Conservation (phyloP, 2,329 filamentous ascomycete genomes). For the Fusarium nelsonii region DNA sequence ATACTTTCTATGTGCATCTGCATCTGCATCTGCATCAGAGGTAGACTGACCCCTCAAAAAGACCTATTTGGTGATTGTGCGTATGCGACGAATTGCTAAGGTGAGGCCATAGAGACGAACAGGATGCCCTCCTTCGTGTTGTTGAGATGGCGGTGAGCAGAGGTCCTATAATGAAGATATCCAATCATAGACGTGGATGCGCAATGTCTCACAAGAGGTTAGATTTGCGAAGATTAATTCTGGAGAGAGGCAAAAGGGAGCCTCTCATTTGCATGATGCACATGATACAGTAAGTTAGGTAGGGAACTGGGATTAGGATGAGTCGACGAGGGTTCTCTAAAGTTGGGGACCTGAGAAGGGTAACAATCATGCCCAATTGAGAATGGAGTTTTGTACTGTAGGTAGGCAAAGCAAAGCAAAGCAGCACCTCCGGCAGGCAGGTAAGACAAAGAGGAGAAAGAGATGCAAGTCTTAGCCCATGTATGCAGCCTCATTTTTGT, state of each 20-base stretch:
- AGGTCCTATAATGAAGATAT: background rate
- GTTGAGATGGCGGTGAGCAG: slow-evolving; percentile 40
- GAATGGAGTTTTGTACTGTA: background rate
- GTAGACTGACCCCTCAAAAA: slow-evolving; percentile 15
- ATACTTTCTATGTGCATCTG: background rate
- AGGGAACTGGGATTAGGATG: slow-evolving; percentile 2
- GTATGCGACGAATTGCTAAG: slow-evolving; percentile 10
- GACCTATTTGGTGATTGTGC: slow-evolving; percentile 11
- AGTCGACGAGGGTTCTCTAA: background rate
- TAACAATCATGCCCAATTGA: slow-evolving; percentile 3
- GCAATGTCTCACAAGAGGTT: slow-evolving; percentile 33
- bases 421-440: slow-evolving; percentile 14
- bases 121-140: slow-evolving; percentile 34
- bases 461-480: slow-evolving; percentile 26
- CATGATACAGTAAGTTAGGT: slow-evolving; percentile 8
- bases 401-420: background rate
- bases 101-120: slow-evolving; percentile 25
- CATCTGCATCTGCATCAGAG: slow-evolving; percentile 1
- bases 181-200: slow-evolving; percentile 7
- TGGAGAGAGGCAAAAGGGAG: background rate
- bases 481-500: slow-evolving; percentile 30
- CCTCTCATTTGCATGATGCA: slow-evolving; percentile 24
- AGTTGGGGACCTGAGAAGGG: slow-evolving; percentile 7
- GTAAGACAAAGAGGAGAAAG: background rate
- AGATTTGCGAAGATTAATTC: slow-evolving; percentile 14